Conservation (phyloP, 2,329 filamentous ascomycete species). For the Cytospora leucostoma region DNA sequence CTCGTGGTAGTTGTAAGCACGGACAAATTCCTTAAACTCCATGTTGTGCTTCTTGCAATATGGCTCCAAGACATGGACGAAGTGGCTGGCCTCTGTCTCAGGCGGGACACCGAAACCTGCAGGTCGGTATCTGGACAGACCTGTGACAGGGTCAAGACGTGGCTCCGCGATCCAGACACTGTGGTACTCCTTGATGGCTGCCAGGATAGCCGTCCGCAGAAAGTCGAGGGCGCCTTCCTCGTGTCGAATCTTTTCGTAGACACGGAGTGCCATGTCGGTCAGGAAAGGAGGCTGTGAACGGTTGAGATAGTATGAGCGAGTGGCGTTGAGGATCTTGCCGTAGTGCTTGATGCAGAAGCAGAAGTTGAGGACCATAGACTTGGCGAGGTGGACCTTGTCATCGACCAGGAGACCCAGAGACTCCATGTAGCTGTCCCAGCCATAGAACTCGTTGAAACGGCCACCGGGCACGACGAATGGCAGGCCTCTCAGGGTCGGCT, state of each 20-base stretch:
- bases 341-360: constrained; percentile 99
- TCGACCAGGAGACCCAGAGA: constrained; percentile 86
- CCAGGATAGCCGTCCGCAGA: constrained; percentile 74
- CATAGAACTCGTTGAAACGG: constrained; percentile 96
- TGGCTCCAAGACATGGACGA: constrained; percentile 77
- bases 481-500: constrained; percentile 72
- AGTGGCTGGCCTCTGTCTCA: constrained; percentile 87
- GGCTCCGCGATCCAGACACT: constrained; percentile 83
- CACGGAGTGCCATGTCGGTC: constrained; percentile 93
- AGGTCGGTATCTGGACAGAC: constrained; percentile 82
- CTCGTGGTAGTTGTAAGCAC: constrained; percentile 78
- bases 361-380: constrained; percentile 94
- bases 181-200: constrained; percentile 96
- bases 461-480: constrained; percentile 98
- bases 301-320: constrained; percentile 90
- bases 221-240: constrained; percentile 81
- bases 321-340: constrained; percentile 97
- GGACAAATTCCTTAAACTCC: constrained; percentile 80
- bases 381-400: constrained; percentile 82
- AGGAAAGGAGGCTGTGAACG: constrained; percentile 95
- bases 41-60: constrained; percentile 84
- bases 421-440: constrained; percentile 99
- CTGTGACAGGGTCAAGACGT: constrained; percentile 73
- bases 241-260: constrained; percentile 91
- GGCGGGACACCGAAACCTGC: constrained; percentile 84